A percentile compares a stretch with the other conserved stretches of the same genome.
These are phyloP conservation scores for Aspergillus novofumigatus DNA, from an alignment of 2,329 filamentous ascomycete genomes.

Conservation along the genomic window DNA sequence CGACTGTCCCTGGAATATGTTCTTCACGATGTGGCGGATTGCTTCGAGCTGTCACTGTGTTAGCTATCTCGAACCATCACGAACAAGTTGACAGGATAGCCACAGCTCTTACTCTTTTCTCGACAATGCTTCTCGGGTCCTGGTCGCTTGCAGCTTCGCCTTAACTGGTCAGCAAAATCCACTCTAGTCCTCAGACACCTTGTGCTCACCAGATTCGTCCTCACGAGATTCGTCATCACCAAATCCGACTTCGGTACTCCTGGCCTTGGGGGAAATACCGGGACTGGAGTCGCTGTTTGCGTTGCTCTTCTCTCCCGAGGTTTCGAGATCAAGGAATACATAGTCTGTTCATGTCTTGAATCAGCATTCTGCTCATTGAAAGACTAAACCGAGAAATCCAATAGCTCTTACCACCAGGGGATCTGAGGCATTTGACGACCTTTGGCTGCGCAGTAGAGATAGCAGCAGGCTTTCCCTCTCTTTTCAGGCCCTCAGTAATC, in stretches of 20 bases:
- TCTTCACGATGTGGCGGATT: constrained; percentile 14
- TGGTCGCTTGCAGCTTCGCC: background rate
- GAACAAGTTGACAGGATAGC: background rate
- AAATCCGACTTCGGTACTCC: background rate
- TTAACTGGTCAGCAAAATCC: background rate
- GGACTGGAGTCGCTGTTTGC: background rate
- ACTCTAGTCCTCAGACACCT: background rate
- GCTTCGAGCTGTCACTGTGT: background rate
- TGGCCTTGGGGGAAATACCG: background rate
- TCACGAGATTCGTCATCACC: background rate
- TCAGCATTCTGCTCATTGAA: background rate
- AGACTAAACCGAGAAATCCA: background rate
- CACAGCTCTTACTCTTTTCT: background rate
- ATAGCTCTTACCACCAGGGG: background rate
- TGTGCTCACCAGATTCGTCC: background rate
- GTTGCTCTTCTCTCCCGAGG: background rate
- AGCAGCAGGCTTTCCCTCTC: background rate
- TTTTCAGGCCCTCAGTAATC: background rate
- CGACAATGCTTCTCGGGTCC: background rate
- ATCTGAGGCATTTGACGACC: background rate
- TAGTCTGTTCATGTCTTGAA: background rate
- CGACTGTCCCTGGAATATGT: constrained; percentile 2
- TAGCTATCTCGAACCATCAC: background rate
- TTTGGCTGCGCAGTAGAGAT: background rate
- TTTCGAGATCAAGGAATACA: background rate